Percentiles rank a stretch among this genome's conserved stretches.
Evolutionary conservation across 2,329 filamentous ascomycete genomes (phyloP).

Genomic region (Penicillium verrucosum): DNA sequence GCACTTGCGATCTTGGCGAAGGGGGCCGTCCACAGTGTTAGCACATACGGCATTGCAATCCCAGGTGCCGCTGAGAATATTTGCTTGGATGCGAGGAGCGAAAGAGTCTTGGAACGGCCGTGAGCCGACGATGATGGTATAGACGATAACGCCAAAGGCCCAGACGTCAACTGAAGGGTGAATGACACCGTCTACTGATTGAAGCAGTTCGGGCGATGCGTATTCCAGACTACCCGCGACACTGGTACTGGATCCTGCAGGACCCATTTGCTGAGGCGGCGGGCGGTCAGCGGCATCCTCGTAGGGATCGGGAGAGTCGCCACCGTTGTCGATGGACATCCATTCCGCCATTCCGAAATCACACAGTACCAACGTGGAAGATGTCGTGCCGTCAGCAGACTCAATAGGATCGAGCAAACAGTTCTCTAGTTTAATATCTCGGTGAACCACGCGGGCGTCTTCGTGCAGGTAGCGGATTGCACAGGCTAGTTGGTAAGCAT

Average conservation of each 20-base stretch:
- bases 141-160: conserved; percentile 64
- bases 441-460: conserved; percentile 63
- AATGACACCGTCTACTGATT: conserved; percentile 40
- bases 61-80: conserved; percentile 61
- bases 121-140: conserved; percentile 57
- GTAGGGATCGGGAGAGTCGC: conserved; percentile 50
- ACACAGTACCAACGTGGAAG: conserved; percentile 60
- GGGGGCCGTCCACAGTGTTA: conserved; percentile 36
- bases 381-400: conserved; percentile 46
- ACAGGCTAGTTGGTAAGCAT: conserved; percentile 61
- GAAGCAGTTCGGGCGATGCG: conserved; percentile 48
- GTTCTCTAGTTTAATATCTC: conserved; percentile 68
- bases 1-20: conserved; percentile 45
- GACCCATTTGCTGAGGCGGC: conserved; percentile 51
- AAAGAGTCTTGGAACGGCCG: conserved; percentile 62
- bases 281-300: conserved; percentile 47
- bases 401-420: conserved; percentile 59
- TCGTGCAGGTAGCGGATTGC: conserved; percentile 66
- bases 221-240: conserved; percentile 60
- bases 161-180: conserved; percentile 61
- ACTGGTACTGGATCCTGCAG: conserved; percentile 55
- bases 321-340: conserved; percentile 55
- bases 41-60: conserved; percentile 50
- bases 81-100: conserved; percentile 55
- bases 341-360: conserved; percentile 70